A percentile compares a stretch with the other conserved stretches of the same genome.
These are phyloP conservation scores for Trichopus zeylanicus DNA, from an alignment of 116 monocot genomes.

Conservation along the genomic window DNA sequence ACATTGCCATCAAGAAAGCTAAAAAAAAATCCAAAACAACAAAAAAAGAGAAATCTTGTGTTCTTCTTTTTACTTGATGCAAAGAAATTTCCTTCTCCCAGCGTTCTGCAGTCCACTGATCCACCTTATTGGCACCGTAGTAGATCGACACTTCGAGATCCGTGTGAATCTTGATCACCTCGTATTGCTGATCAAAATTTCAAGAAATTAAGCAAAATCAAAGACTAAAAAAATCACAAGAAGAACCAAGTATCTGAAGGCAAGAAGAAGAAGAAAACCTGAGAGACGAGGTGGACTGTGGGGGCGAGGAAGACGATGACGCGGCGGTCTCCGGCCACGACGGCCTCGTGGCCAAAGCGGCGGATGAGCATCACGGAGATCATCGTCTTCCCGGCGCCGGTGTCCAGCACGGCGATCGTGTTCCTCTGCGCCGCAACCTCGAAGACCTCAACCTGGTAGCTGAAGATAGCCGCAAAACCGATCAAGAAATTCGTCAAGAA, in stretches of 20 bases:
- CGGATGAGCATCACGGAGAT: slow-evolving; percentile 82
- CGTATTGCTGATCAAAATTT: slow-evolving; percentile 45
- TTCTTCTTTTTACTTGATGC: slow-evolving; percentile 35
- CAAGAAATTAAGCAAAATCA: neutral
- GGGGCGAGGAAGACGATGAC: slow-evolving; percentile 75
- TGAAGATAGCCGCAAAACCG: slow-evolving; percentile 8
- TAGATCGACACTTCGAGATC: slow-evolving; percentile 44
- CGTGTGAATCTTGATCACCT: slow-evolving; percentile 51
- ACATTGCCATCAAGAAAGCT: neutral
- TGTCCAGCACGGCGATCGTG: slow-evolving; percentile 83
- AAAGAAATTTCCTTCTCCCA: slow-evolving; percentile 59
- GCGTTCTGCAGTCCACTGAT: slow-evolving; percentile 41
- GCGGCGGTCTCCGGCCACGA: slow-evolving; percentile 7
- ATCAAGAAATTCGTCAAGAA: neutral
- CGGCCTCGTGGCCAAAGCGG: slow-evolving; percentile 33
- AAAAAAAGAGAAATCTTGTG: neutral
- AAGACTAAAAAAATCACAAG: neutral
- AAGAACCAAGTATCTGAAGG: slow-evolving; percentile 1
- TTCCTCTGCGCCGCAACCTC: slow-evolving; percentile 74
- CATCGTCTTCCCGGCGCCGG: slow-evolving; percentile 87
- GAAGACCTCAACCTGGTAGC: slow-evolving; percentile 54
- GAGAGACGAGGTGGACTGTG: slow-evolving; percentile 74
- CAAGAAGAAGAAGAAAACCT: slow-evolving; percentile 48
- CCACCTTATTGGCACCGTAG: slow-evolving; percentile 61
- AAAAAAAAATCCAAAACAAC: neutral